Base-by-base conservation (phyloP, 2,329 filamentous ascomycete species). In the Fusarium oligoseptatum region DNA sequence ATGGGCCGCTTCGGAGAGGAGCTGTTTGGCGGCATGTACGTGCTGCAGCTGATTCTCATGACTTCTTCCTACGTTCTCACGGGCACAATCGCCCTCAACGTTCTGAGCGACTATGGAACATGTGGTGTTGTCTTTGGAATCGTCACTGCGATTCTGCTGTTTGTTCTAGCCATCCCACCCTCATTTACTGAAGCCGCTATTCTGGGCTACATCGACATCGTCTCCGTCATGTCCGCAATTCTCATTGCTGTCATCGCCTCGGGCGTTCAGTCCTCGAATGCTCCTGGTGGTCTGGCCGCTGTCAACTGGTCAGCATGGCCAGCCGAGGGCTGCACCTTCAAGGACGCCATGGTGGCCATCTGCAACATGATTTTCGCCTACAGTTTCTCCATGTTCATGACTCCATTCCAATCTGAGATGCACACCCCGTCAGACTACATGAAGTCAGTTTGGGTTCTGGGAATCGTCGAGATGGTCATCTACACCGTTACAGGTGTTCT, bases 351-450 rank as follows among this genome's bases (percentile, higher is more conserved):
- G 78, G 83, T 88, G 6, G 86, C 88, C 3, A 85, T 91, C 36
- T 85, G 84, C 74, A 92, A 93, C 82, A 92, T 93, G 62, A 85
- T 92, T 61, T 89, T 93, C 66, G 91, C 92, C 56, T 93, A 91
- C 83, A 84, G 89, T 71, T 85, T 84, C 45, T 81, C 83, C 60
- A 78, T 85, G 43, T 84, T 82, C 79, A 82, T 84, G 76, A 83
- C 84, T 76, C 81, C 79, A 71, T 85, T 85, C 79, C 84, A 84
- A 82, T 82, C 84, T 67, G 83, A 85, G 75, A 85, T 85, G 83
- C 83, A 85, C 76, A 84, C 83, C 3, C 83, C 83, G 8, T 14
- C 43, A 7, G 82, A 85, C 71, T 85, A 78, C 66, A 69, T 75
- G 71, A 84, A 85, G 81, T 87, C 90, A 11, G 85, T 93, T 48